These are phyloP conservation scores for Letharia columbiana DNA, from an alignment of 495 filamentous ascomycete species.

Conservation along the genomic window DNA sequence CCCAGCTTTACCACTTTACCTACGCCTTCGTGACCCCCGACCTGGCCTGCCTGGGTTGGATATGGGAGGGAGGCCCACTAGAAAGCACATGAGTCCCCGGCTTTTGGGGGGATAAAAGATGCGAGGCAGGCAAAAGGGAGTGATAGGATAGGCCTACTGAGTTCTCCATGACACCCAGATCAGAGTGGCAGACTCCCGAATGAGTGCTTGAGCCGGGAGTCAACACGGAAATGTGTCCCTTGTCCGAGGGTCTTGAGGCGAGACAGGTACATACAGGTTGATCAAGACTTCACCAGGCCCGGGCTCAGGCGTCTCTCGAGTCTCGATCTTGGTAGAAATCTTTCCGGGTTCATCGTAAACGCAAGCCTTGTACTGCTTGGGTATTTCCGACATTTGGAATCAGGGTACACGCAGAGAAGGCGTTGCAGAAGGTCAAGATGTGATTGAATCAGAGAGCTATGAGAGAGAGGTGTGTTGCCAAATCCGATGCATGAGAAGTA, in stretches of 20 bases:
- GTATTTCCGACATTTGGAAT: slow-evolving; percentile 38
- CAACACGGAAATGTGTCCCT: slow-evolving; percentile 14
- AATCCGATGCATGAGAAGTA: not conserved
- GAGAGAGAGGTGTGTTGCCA: not conserved
- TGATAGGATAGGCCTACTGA: slow-evolving; percentile 26
- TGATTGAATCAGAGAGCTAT: slow-evolving; percentile 1
- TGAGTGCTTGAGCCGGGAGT: slow-evolving; percentile 42
- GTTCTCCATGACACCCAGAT: slow-evolving; percentile 58
- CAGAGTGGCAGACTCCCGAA: slow-evolving; percentile 63
- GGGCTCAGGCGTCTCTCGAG: slow-evolving; percentile 58
- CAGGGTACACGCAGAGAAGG: not conserved
- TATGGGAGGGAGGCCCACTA: slow-evolving; percentile 49
- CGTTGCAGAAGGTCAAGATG: not conserved
- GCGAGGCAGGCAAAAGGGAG: not conserved
- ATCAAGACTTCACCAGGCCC: slow-evolving; percentile 57
- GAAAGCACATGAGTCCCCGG: not conserved
- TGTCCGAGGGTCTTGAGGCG: not conserved
- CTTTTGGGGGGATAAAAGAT: not conserved
- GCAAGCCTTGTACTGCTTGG: slow-evolving; percentile 56
- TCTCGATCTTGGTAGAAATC: slow-evolving; percentile 57
- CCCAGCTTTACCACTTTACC: slow-evolving; percentile 55
- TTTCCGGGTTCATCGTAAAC: slow-evolving; percentile 63
- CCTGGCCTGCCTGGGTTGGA: slow-evolving; percentile 56
- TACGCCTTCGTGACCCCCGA: slow-evolving; percentile 58
- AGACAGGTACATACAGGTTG: slow-evolving; percentile 42